Base-by-base conservation (phyloP, 495 filamentous ascomycete species). In the Emericellopsis terricola region DNA sequence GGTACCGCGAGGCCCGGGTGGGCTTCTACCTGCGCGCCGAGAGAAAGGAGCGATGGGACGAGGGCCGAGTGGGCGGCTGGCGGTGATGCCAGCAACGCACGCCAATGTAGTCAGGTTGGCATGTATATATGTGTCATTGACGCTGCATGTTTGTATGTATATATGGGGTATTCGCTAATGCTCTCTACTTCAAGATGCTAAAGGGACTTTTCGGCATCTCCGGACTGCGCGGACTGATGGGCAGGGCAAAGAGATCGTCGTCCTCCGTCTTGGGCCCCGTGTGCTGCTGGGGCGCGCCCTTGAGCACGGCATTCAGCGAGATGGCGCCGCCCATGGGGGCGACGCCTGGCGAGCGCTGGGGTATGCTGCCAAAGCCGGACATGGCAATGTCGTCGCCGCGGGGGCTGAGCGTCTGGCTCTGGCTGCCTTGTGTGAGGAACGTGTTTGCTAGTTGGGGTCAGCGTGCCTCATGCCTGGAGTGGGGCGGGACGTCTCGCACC, bases 51-150 rank as follows among this genome's bases (percentile, higher is more conserved):
- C 62, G 87, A 47, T 94, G 87, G 87, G 85, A 94, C 60, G 86
- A 93, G 53, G 83, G 86, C 17, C 68, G 86, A 38, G 84, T 93
- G 36, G 85, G 86, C 1, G 86, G 86, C 0, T 94, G 86, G 86
- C 65, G 86, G 38, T 93, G 63, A 75, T 8, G 6, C 23, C 23
- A 26, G 23, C 23, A 7, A 14, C 2, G 3, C n/a, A n/a, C n/a
- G n/a, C n/a, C n/a, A n/a, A n/a, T n/a, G n/a, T n/a, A n/a, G 29
- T 29, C 6, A 34, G 21, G 11, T 34, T 34, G 14, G 6, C 23
- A 26, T 26, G 11, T 26, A 26, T 26, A 26, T 26, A 26, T 26
- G 23, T 26, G 23, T 11, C 11, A 26, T 26, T 26, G 23, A 26
- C 23, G 23, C 6, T 11, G n/a, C n/a, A n/a, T n/a, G n/a, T n/a